Base-by-base conservation (phyloP, 208 protist species). In the Strigomonas oncopelti region DNA sequence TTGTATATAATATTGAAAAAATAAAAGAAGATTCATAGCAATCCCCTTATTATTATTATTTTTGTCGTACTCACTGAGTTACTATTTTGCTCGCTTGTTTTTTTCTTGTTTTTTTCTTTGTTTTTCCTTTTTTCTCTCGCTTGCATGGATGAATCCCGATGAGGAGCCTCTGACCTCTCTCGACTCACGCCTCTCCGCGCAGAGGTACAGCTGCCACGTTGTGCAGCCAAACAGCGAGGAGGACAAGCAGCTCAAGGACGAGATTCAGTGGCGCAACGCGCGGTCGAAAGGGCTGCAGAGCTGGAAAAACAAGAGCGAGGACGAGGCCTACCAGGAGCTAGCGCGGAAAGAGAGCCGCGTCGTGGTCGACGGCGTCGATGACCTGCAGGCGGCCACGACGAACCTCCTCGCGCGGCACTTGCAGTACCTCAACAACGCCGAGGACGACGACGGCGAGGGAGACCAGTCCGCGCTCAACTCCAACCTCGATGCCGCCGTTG, bases 321-420 rank as follows among this genome's bases (percentile, higher is more conserved):
- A 68, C 52, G 54, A 59, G 27, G 36, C 57, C 16, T 59, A 65
- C 8, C 22, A 63, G 9, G 67, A 66, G 58, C 55, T 77, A 42
- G 54, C 62, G 52, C 55, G 58, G 18, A 28, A 71, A 4, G 58
- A 59, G 14, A 11, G 27, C 18, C 66, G 53, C 42, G 71, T 36
- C 48, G 70, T 71, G 20, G 71, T 75, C 14, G 70, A 75, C 28
- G 70, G 66, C 18, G 70, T 80, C 13, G 62, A 70, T 32, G 75
- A 75, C 61, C 46, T 80, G 46, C 75, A 63, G 13, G 61, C 48
- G 38, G 54, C 62, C 51, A 65, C 69, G 32, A 72, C 70, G 4
- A 61, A 70, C 22, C 32, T 80, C 7, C 59, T 80, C 20, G 51
- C 70, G n/a, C 62, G 75, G 1, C 70, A 74, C 61, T 27, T 76